Base-by-base conservation (phyloP, 2,329 filamentous ascomycete species). In the Kalmusia sp. region DNA sequence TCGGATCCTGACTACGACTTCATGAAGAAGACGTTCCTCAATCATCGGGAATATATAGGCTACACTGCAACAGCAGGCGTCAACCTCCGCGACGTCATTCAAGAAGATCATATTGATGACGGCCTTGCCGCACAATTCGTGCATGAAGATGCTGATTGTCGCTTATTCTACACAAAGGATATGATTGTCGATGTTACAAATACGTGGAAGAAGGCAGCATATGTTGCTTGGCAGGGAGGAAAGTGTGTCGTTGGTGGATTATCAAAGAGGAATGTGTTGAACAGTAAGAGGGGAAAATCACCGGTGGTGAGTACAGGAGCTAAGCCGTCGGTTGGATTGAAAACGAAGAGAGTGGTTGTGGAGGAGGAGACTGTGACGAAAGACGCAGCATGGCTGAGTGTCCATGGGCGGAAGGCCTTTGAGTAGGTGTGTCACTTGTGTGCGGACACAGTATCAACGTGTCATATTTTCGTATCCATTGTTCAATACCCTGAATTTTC, bases 131-230 rank as follows among this genome's bases (percentile, higher is more conserved):
- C 27, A 11, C 84, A 88, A 52, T 87, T 86, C 62, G 74, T 81
- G 3, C 82, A 83, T 51, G 80, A 86, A 56, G 77, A 83, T 2
- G 82, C 86, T 0, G 82, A 87, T 59, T 87, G 85, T 61, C 77
- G 82, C 8, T 63, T 87, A 19, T 87, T 80, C 59, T 86, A 81
- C 52, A 44, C 49, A 1, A 51, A 45, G 22, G 38, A 35, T 6
- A 45, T 51, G 38, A 37, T 45, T 8, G 87, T 84, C 0, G 68
- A 72, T 8, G 75, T 83, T 44, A 72, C 73, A 2, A 74, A 69
- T 12, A 67, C 81, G 17, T 87, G 85, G 84, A 72, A 72, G 28
- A 68, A 67, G 25, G 55, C 50, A 2, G 52, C 44, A 0, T 54
- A 63, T 39, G 52, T 48, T 1, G 46, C 56, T 39, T 65, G 61